Percentiles rank a stretch among this genome's conserved stretches.
Conservation (phyloP, 2,329 filamentous ascomycete genomes). For the Rutstroemia sydowiana region DNA sequence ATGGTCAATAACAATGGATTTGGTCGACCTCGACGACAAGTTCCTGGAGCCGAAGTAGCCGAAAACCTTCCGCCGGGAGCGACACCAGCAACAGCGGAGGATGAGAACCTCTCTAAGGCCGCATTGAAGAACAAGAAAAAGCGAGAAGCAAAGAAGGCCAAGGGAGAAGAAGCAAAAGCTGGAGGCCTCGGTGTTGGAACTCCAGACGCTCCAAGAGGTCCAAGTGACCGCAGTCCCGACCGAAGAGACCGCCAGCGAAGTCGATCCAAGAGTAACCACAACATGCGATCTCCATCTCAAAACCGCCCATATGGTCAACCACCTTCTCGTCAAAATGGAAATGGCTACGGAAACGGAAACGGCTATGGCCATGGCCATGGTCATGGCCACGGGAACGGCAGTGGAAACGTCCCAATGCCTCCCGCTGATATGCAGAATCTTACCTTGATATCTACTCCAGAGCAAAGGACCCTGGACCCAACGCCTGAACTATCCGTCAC, state of each 20-base stretch:
- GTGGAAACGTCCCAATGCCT: no score
- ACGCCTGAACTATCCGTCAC: conserved; percentile 44
- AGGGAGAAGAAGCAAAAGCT: conserved; percentile 63
- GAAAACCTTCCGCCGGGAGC: conserved; percentile 61
- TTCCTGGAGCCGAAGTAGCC: conserved; percentile 78
- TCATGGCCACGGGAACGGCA: no score
- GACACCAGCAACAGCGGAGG: conserved; percentile 51
- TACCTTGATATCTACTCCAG: conserved; percentile 14
- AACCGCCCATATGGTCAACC: conserved; percentile 37
- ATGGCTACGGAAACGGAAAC: neutral
- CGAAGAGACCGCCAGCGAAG: conserved; percentile 51
- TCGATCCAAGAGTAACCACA: conserved; percentile 37
- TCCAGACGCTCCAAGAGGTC: conserved; percentile 16
- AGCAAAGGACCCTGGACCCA: conserved; percentile 23
- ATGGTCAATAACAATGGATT: conserved; percentile 67
- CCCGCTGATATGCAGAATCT: conserved; percentile 28
- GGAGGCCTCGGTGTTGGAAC: conserved; percentile 31
- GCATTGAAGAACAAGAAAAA: conserved; percentile 99
- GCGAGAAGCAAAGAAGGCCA: conserved; percentile 84
- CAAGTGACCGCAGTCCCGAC: conserved; percentile 26
- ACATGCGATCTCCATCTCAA: conserved; percentile 38
- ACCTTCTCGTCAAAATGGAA: conserved; percentile 19
- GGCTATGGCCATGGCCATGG: no score
- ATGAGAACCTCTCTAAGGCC: conserved; percentile 69
- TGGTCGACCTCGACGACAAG: conserved; percentile 61